Evolutionary conservation across 805 yeast genomes (phyloP), one percentile per base, ranked within the genome.

Genomic region (Cyberlindnera xylosilytica): DNA sequence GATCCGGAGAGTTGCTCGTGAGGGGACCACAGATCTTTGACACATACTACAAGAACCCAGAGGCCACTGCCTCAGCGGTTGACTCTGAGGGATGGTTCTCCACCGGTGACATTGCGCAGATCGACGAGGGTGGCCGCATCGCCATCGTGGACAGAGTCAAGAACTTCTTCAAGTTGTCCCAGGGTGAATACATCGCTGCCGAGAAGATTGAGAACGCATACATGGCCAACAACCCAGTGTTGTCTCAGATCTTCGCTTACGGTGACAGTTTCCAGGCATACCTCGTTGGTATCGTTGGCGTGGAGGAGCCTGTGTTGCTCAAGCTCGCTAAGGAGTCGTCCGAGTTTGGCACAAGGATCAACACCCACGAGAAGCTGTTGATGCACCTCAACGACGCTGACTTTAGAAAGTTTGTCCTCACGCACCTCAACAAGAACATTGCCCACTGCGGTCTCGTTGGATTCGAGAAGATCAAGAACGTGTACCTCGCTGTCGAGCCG

Each of bases 111-210:
- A 73, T 83, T 52, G 87, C 78, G 1, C 62, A 59, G 44, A 60
- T 83, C 39, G 76, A 74, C 43, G 43, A 48, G 1, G 62, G 65
- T 6, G 87, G 89, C 11, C 70, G 82, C 36, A 58, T 85, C 19
- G 67, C 62, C 38, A 79, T 84, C 44, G 72, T 84, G 52, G 93
- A 85, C 56, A 70, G 93, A 47, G 88, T 84, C 30, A 84, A 84
- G 68, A 85, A 84, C 64, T 83, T 84, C 65, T 84, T 83, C 70
- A 84, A 84, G 51, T 58, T 78, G 41, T 68, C 81, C 3, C 83
- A 78, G 57, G 83, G 83, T 37, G 82, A 78, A 62, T 84, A 83
- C 60, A 75, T 84, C 42, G 83, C 88, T 1, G 86, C 88, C 16
- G 93, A 84, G 55, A 81, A 77, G 61, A 77, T 84, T 51, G 91